A percentile compares a stretch with the other conserved stretches of the same genome.
Evolutionary conservation across 169 alveolate genomes (phyloP).

Genomic region (Babesia gibsoni): DNA sequence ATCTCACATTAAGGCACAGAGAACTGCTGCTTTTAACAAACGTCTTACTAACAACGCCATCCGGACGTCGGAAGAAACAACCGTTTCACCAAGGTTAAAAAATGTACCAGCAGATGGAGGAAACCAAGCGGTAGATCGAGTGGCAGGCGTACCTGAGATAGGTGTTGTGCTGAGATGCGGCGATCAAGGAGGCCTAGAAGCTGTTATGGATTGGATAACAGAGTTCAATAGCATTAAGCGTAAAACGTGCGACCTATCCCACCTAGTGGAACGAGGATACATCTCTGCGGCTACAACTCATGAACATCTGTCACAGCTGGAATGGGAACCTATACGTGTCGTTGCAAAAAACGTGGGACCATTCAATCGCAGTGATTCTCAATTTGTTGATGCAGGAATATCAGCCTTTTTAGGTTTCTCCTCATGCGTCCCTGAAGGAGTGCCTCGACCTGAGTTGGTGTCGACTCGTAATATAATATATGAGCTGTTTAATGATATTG

Average conservation of each 20-base stretch:
- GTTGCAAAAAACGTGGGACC: constrained; percentile 81
- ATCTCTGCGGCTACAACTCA: background rate
- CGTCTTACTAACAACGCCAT: background rate
- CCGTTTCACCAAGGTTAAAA: background rate
- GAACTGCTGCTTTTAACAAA: constrained; percentile 14
- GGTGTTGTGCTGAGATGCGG: constrained; percentile 83
- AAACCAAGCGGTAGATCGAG: background rate
- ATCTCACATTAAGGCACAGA: constrained; percentile 32
- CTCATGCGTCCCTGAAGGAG: constrained; percentile 6
- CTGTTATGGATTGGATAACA: constrained; percentile 75
- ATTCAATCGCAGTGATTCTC: constrained; percentile 76
- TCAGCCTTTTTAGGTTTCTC: constrained; percentile 42
- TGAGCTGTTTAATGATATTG: constrained; percentile 80
- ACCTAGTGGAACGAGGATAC: constrained; percentile 50
- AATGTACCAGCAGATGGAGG: background rate
- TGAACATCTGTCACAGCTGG: constrained; percentile 1
- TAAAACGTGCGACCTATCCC: constrained; percentile 32
- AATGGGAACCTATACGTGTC: constrained; percentile 74
- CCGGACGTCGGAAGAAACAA: background rate
- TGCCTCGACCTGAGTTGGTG: constrained; percentile 55
- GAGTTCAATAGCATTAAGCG: constrained; percentile 47
- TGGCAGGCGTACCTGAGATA: constrained; percentile 25
- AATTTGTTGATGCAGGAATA: constrained; percentile 62
- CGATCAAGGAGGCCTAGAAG: constrained; percentile 87
- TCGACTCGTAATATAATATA: constrained; percentile 84